Base-by-base conservation (phyloP, 768 basidiomycete genomes). In the Mycena latifolia region DNA sequence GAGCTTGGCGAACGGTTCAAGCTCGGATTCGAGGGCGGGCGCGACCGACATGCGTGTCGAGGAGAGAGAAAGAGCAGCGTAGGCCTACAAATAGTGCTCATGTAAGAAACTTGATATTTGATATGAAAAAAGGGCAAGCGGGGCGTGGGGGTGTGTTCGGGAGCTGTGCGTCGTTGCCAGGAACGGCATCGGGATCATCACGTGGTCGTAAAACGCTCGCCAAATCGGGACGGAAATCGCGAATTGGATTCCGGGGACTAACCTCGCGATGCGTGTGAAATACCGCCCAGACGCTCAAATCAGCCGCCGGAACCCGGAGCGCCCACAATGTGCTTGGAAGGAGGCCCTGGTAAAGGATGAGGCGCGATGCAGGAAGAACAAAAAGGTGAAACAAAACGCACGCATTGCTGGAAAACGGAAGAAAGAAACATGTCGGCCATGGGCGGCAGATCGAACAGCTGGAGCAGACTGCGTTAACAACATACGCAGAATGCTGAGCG, bases 1-100 rank as follows among this genome's bases (percentile, higher is more conserved):
- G 64, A 91, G 79, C 61, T 87, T 89, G 57, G 83, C 77, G 61
- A 89, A 82, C 11, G 89, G 88, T 71, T 89, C 86, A 41, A 91
- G 81, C 71, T 91, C 89, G 58, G 76, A 76, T 74, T 90, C 89
- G 52, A 90, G 84, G 35, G 89, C 90, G 47, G 89, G 81, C 17
- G 84, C 76, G 41, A 86, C 79, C 29, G 82, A 79, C 71, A 89
- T 79, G 69, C 80, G 75, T 55, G 82, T 77, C 43, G 78, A 77
- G 41, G 86, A 82, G 62, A 89, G 80, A 37, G 83, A 79, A 61
- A 90, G 87, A 50, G 85, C 85, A 61, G 81, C 77, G 56, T 80
- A 78, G 35, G 89, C 90, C 89, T 91, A 77, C 10, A 46, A 28
- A 54, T 29, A 47, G 33, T n/a, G 9, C 55, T 59, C 37, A 37